Evolutionary conservation across 495 filamentous ascomycete species (phyloP), one percentile per base, ranked within the genome.

Genomic region (Penicillium malachiteum): DNA sequence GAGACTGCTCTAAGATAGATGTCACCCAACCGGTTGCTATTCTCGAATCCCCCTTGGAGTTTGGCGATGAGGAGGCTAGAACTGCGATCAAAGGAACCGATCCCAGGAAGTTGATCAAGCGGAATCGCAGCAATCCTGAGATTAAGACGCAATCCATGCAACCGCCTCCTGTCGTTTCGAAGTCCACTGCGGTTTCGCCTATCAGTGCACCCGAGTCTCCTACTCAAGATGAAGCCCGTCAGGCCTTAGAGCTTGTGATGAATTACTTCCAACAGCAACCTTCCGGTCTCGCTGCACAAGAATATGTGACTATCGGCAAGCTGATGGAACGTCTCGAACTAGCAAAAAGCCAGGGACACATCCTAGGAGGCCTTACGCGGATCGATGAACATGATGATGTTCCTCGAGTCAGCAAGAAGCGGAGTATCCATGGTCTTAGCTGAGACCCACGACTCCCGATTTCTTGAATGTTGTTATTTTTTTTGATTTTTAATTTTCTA

Each of bases 301-400:
- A 97, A 57, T 95, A 88, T 68, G 58, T 91, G 48, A 84, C 85
- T 33, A 87, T 98, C 48, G 82, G 89, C 7, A 92, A 90, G 60
- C 72, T 97, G 60, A 92, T 92, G 68, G 88, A 96, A 70, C 91
- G 92, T 66, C 80, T 97, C n/a, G 85, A 87, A 57, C 69, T 94
- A 21, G 83, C 84, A 16, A 80, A 82, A 44, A 55, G 55, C 48
- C 83, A 86, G 58, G 74, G 80, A 34, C 71, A 79, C 16, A 69
- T 89, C 13, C 81, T 88, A 21, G 87, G 88, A 3, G 87, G 87
- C 0, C 74, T 93, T 46, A 81, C 86, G 52, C 77, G 83, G 17
- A 89, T 92, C 74, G 83, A 72, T 42, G 76, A 79, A 45, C 71
- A 77, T 39, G 68, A 74, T 3, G 73, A 75, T 55, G 52, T 52